Conservation (phyloP, 306 rosid genomes). For the Castanea mollissima region DNA sequence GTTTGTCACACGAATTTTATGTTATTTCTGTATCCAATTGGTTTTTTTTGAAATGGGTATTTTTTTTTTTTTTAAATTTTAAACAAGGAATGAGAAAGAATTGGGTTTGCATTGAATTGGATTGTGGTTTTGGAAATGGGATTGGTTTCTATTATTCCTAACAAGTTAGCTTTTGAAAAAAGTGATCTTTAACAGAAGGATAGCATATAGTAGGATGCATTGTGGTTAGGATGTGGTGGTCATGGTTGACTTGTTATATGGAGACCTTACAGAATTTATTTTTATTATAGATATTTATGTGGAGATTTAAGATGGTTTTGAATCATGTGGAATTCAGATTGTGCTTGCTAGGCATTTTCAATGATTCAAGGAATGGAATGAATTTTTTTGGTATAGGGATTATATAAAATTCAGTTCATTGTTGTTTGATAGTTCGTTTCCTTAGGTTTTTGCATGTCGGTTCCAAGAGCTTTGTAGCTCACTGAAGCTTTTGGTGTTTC, state of each 20-base stretch:
- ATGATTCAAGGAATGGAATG: neutral
- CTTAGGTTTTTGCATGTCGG: neutral
- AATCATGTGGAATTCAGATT: too few relatives aligned
- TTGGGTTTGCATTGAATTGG: neutral
- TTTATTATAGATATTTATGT: too few relatives aligned
- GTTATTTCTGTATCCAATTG: neutral
- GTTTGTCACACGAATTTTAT: conserved; percentile 16
- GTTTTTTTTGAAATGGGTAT: neutral
- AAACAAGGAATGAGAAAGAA: neutral
- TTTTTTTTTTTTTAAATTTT: neutral
- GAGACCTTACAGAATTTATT: too few relatives aligned
- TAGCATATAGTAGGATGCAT: too few relatives aligned
- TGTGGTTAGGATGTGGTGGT: too few relatives aligned
- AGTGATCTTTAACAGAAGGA: too few relatives aligned
- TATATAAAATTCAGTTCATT: neutral
- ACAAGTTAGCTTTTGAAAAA: too few relatives aligned
- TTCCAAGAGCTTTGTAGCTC: too few relatives aligned
- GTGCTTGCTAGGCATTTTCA: neutral
- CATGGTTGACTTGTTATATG: too few relatives aligned
- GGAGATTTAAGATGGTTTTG: too few relatives aligned
- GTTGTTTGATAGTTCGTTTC: neutral
- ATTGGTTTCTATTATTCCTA: too few relatives aligned
- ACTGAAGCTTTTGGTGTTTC: too few relatives aligned
- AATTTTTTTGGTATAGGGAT: neutral
- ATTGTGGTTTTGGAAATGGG: neutral